Evolutionary conservation across 306 rosid genomes (phyloP), one percentile per base, ranked within the genome.

Genomic region (Prunus mongolica): DNA sequence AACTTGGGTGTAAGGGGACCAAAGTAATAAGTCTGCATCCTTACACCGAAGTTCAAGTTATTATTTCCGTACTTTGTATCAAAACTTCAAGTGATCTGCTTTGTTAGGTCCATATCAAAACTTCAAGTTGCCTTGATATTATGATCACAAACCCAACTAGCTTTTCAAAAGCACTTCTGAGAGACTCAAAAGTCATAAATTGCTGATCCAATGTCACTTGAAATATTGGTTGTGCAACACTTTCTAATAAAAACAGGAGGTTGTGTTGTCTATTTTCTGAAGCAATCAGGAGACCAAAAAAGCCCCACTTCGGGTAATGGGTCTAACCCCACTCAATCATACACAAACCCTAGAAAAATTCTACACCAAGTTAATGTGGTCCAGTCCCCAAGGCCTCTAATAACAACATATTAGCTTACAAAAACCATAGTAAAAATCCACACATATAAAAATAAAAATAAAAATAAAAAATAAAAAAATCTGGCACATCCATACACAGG

Each of bases 231-330:
- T 47, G 63, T 16, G 32, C 66, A 46, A 44, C 75, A 72, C 86
- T 88, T 79, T 90, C 90, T 56, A 50, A 52, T 45, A 45, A 82
- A 76, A 54, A 60, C 38, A 47, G 75, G 84, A 78, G 81, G 92
- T 81, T 86, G 79, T 19, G 19, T 22, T 62, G 92, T 86, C 96
- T 55, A 74, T 78, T 82, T 75, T 8, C 44, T 27, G 2, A 15
- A 13, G 81, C 30, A 41, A 50, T 47, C 44, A 20, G 60, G 51
- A n/a, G 61, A 75, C 71, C 46, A 73, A 47, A 60, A 24, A 5
- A 51, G 76, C 63, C 82, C 89, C 78, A 83, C 70, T 72, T 83
- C 72, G 83, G 87, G 71, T 86, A 80, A 73, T 64, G 64, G 67
- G 82, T 86, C 85, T 32, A 28, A 75, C 67, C 79, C 82, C 57